Evolutionary conservation across 257 asterid species (phyloP).

Genomic region (Solanum acaule): DNA sequence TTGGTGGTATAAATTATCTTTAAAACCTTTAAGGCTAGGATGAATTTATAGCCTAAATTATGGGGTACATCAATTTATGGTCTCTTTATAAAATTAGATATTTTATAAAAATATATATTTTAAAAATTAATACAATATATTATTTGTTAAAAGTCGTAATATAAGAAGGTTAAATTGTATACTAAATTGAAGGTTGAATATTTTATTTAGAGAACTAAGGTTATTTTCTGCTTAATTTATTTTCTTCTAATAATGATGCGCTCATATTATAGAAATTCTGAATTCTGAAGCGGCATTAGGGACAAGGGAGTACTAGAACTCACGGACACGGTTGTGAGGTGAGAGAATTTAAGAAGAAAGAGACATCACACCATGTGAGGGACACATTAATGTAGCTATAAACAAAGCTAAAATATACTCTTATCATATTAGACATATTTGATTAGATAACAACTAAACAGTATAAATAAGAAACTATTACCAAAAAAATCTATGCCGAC

Average conservation of each 20-base stretch:
- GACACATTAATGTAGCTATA: not conserved
- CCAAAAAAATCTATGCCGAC: not conserved
- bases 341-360: not conserved
- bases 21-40: not conserved
- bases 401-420: not conserved
- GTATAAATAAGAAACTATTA: not conserved
- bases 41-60: no score
- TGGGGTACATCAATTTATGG: not conserved
- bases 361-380: not conserved
- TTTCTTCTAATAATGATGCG: no score
- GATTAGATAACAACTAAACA: not conserved
- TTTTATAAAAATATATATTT: no score
- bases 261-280: no score
- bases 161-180: no score
- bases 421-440: not conserved
- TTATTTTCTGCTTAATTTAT: no score
- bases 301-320: not conserved
- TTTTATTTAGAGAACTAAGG: no score
- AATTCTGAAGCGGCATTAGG: no score
- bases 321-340: not conserved
- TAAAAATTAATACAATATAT: no score
- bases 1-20: not conserved
- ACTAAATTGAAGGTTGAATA: no score
- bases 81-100: not conserved
- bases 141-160: no score